Percentiles rank a stretch among this genome's conserved stretches.
These are phyloP conservation scores for Rhizopogon vinicolor DNA, from an alignment of 768 basidiomycete species.

Conservation along the genomic window DNA sequence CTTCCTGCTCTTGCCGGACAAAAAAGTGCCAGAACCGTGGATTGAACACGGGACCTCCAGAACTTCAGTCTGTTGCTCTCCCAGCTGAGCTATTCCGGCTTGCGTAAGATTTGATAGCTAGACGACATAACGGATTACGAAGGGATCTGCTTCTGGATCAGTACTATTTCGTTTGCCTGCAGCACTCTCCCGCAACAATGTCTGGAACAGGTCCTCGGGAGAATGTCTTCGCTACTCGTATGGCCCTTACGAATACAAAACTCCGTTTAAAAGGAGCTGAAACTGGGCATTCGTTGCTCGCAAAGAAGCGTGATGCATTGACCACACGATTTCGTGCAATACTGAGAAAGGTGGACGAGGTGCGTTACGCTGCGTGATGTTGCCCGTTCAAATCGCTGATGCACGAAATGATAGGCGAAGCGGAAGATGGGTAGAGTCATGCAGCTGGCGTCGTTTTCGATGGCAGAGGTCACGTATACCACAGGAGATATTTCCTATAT, in stretches of 20 bases:
- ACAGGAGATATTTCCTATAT: slow-evolving; percentile 98
- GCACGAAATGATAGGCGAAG: slow-evolving; percentile 66
- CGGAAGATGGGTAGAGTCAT: slow-evolving; percentile 99
- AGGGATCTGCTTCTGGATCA: background rate
- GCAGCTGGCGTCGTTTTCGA: slow-evolving; percentile 97
- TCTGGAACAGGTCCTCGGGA: slow-evolving; percentile 88
- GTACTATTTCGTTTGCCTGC: background rate
- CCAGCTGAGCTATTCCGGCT: slow-evolving; percentile 71
- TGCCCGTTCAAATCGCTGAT: slow-evolving; percentile 12
- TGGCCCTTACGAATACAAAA: slow-evolving; percentile 94
- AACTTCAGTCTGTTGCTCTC: slow-evolving; percentile 72
- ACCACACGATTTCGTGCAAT: slow-evolving; percentile 94
- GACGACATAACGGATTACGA: background rate
- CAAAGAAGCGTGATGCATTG: slow-evolving; percentile 97
- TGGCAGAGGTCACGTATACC: slow-evolving; percentile 97
- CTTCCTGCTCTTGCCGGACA: background rate
- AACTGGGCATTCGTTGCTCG: slow-evolving; percentile 91
- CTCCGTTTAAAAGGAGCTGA: slow-evolving; percentile 86
- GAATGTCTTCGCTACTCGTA: slow-evolving; percentile 94
- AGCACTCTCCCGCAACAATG: slow-evolving; percentile 44
- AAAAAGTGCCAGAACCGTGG: slow-evolving; percentile 65
- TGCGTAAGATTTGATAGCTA: background rate
- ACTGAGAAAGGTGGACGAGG: slow-evolving; percentile 96
- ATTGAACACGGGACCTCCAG: slow-evolving; percentile 77
- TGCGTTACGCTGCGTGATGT: slow-evolving; percentile 29